phyloP scores from a whole-genome alignment of 2,329 filamentous ascomycete genomes.

The Ophiostoma quercus region DNA sequence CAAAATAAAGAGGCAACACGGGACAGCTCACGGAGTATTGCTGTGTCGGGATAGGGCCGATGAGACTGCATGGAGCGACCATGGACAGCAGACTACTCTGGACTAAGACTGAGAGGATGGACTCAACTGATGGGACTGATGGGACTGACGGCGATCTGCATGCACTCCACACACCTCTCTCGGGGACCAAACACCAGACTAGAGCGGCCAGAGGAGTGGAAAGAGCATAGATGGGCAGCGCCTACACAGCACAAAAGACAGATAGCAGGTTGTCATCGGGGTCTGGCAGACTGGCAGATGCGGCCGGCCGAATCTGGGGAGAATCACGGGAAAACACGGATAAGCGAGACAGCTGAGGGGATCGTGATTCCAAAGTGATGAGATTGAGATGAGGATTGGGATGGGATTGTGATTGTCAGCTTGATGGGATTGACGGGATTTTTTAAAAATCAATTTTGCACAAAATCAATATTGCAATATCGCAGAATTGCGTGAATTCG shows the following conservation, averaged over 20 bases:
- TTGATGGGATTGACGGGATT: not conserved
- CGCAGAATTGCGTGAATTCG: no score
- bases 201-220: not conserved
- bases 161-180: slow-evolving; percentile 12
- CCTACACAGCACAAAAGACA: no score
- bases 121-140: not conserved
- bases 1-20: not conserved
- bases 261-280: not conserved
- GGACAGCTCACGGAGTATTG: slow-evolving; percentile 3
- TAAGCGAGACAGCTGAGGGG: not conserved
- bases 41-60: not conserved
- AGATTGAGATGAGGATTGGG: not conserved
- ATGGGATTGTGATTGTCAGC: not conserved
- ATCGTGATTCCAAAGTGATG: not conserved
- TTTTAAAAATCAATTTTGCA: not conserved
- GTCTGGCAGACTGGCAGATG: not conserved
- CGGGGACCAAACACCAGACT: not conserved
- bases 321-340: slow-evolving; percentile 5
- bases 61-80: not conserved
- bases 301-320: not conserved
- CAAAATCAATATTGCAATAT: not conserved
- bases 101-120: no score
- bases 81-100: not conserved
- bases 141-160: slow-evolving; percentile 6
- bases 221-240: not conserved